Percentiles rank a stretch among this genome's conserved stretches.
Evolutionary conservation across 495 filamentous ascomycete genomes (phyloP).

Genomic region (Tricharina praecox): DNA sequence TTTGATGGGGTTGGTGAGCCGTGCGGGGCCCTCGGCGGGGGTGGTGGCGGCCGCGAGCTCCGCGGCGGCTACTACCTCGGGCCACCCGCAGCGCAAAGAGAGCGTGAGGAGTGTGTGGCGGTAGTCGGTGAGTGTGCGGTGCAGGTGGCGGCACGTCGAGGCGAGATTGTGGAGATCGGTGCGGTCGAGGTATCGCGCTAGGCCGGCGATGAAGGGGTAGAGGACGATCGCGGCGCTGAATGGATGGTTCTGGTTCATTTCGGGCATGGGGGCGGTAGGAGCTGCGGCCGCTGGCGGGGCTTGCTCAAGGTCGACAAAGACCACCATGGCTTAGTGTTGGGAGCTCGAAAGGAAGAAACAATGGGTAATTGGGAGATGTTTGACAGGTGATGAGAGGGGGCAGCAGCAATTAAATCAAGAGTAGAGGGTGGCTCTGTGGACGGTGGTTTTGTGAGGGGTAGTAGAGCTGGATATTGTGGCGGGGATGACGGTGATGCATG

Average conservation of each 20-base stretch:
- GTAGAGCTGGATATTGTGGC: no score
- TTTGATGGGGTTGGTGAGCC: not conserved
- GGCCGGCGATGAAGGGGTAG: constrained; percentile 16
- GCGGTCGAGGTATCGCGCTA: constrained; percentile 15
- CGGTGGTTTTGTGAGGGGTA: no score
- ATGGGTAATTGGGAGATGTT: not conserved
- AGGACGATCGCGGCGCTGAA: constrained; percentile 9
- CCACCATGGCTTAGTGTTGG: not conserved
- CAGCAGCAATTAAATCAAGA: no score
- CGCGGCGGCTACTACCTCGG: not conserved
- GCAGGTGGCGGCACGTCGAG: constrained; percentile 13
- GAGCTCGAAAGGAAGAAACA: not conserved
- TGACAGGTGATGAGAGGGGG: not conserved
- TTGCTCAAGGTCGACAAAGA: not conserved
- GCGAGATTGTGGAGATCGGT: constrained; percentile 20
- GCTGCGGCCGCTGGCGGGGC: not conserved
- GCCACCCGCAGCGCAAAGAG: constrained; percentile 10
- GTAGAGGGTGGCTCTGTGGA: no score
- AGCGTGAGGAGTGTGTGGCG: constrained; percentile 10
- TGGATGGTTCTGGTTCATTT: not conserved
- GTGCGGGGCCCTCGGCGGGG: not conserved
- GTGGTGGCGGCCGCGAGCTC: not conserved
- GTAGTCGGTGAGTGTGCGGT: constrained; percentile 10
- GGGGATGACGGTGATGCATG: no score
- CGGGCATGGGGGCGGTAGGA: not conserved